Base-by-base conservation (phyloP, 768 basidiomycete species). In the Mycena albidolilacea region DNA sequence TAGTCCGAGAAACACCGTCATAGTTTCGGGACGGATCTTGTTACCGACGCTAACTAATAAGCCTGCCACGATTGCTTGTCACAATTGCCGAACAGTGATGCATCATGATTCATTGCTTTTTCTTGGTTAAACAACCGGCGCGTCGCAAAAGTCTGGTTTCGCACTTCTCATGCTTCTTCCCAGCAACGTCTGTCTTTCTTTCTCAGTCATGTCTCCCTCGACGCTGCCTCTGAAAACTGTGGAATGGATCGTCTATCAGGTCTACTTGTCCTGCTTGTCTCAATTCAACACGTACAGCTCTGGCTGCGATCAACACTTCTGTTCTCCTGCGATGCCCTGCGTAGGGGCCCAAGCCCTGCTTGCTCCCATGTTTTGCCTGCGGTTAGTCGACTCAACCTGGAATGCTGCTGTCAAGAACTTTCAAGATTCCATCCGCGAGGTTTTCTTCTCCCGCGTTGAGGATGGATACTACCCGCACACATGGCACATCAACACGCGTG, bases 401-500 rank as follows among this genome's bases (percentile, higher is more conserved):
- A 76, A 80, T 54, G 37, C 21, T 9, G 76, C 74, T 17, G 67
- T 80, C 14, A 19, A 55, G 15, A 44, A 37, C 19, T 55, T 74
- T 21, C 65, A 54, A 59, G 37, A 54, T 50, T 19, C 30, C 52
- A 23, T n/a, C 35, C 54, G 44, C 38, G 61, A 44, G 10, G 0
- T 55, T 12, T 80, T 79, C 50, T 80, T 81, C 54, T 64, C 66
- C 17, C 52, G 67, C 7, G 75, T 81, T 11, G 80, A 81, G 62
- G 72, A 75, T 5, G 80, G 76, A 5, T 80, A 79, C 64, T 81
- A 82, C 65, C 81, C 82, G 10, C 76, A 83, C 61, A 44, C 70
- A 37, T 80, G 81, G 80, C 81, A 83, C 73, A 74, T 83, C 75
- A 80, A 81, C 64, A 80, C 81, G 2, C 77, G 76, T 44, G 74